Percentiles rank a stretch among this genome's conserved stretches.
Conservation (phyloP, 2,329 filamentous ascomycete species). For the Aspergillus sp. region DNA sequence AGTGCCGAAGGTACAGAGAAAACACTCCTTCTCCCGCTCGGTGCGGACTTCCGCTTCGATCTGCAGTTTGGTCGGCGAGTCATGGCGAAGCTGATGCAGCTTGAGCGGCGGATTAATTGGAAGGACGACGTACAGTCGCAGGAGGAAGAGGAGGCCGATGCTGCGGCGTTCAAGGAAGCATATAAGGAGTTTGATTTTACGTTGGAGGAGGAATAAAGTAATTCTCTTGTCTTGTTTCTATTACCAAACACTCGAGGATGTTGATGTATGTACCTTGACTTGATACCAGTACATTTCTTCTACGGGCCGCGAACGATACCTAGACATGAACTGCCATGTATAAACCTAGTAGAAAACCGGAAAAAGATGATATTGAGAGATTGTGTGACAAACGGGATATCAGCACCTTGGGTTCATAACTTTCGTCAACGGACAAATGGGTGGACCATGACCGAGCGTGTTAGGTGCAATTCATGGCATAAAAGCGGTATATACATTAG, state of each 20-base stretch:
- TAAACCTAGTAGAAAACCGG: background rate
- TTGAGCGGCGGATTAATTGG: conserved; percentile 82
- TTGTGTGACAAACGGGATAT: background rate
- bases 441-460: background rate
- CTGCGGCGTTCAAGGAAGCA: conserved; percentile 72
- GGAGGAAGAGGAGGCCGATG: conserved; percentile 77
- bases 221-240: background rate
- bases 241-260: no score
- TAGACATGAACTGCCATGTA: background rate
- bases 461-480: background rate
- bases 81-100: conserved; percentile 77
- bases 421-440: conserved; percentile 3
- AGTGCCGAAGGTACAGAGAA: conserved; percentile 48
- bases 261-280: no score
- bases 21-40: conserved; percentile 72
- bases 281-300: background rate
- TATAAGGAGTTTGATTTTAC: conserved; percentile 91
- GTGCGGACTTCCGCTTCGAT: conserved; percentile 74
- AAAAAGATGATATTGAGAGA: background rate
- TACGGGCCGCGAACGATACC: background rate
- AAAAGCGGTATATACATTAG: conserved; percentile 4
- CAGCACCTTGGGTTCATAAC: conserved; percentile 7
- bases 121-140: conserved; percentile 75
- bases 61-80: conserved; percentile 87
- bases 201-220: conserved; percentile 32